Percentiles rank a stretch among this genome's conserved stretches.
These are phyloP conservation scores for Ampelomyces quisqualis DNA, from an alignment of 2,329 filamentous ascomycete species.

Conservation along the genomic window DNA sequence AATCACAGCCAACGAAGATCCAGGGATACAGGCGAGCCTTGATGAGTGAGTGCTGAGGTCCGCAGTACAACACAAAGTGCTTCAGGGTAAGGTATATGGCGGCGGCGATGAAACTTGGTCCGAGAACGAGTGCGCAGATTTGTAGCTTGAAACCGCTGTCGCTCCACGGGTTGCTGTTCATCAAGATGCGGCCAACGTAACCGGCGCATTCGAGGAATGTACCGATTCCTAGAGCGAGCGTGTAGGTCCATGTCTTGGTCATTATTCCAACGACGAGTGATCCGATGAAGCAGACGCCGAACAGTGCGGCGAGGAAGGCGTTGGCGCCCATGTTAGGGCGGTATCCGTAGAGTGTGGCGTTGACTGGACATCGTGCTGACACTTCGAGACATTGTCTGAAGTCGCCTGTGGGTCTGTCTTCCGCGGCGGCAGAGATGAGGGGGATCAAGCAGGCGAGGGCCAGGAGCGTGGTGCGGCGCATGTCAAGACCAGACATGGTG, in stretches of 20 bases:
- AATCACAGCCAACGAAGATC: constrained; percentile 59
- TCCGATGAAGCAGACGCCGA: constrained; percentile 20
- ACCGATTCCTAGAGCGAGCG: constrained; percentile 44
- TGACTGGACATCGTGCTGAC: constrained; percentile 32
- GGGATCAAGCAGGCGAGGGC: constrained; percentile 11
- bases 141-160: constrained; percentile 47
- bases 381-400: constrained; percentile 28
- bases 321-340: constrained; percentile 43
- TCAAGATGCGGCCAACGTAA: constrained; percentile 47
- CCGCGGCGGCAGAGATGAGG: constrained; percentile 17
- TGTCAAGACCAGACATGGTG: constrained; percentile 9
- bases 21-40: constrained; percentile 52
- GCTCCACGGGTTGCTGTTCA: constrained; percentile 47
- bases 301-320: constrained; percentile 39
- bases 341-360: constrained; percentile 46
- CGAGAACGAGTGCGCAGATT: constrained; percentile 48
- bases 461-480: constrained; percentile 12
- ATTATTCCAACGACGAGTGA: constrained; percentile 28
- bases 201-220: constrained; percentile 47
- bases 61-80: constrained; percentile 49
- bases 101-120: constrained; percentile 49
- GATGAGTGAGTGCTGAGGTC: constrained; percentile 45
- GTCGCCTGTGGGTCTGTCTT: constrained; percentile 22
- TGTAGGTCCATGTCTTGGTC: constrained; percentile 46
- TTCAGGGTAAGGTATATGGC: constrained; percentile 52